Evolutionary conservation across 352 stramenopile species (phyloP).

Genomic region (Globisporangium parvum): DNA sequence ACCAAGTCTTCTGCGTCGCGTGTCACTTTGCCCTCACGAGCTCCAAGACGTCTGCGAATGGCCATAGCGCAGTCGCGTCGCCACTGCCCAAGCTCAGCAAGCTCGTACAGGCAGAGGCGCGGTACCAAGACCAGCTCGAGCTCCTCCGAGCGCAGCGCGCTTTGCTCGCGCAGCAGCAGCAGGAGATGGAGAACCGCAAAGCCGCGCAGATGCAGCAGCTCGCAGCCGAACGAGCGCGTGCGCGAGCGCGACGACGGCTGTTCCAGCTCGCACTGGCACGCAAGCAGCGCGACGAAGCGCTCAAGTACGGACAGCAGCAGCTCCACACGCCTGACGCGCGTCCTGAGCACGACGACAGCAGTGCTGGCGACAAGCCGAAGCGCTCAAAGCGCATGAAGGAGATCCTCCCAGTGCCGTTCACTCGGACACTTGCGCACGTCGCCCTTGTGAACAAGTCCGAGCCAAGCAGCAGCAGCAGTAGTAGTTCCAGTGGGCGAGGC

Average conservation of each 20-base stretch:
- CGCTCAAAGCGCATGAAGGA: constrained; percentile 17
- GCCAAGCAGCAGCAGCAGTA: background rate
- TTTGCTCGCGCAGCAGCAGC: constrained; percentile 33
- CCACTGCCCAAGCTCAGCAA: constrained; percentile 39
- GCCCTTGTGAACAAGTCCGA: background rate
- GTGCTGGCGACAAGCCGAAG: constrained; percentile 1
- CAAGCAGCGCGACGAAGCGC: constrained; percentile 41
- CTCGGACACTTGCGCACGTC: background rate
- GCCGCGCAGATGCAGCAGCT: constrained; percentile 25
- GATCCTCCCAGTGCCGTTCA: constrained; percentile 8
- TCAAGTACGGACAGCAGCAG: constrained; percentile 23
- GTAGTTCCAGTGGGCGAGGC: background rate
- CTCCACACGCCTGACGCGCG: background rate
- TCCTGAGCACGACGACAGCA: constrained; percentile 3
- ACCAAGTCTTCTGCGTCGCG: constrained; percentile 22
- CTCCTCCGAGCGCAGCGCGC: constrained; percentile 38
- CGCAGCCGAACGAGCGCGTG: constrained; percentile 22
- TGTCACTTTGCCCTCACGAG: constrained; percentile 19
- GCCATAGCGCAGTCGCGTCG: constrained; percentile 9
- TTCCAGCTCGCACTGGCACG: constrained; percentile 31
- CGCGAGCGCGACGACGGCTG: constrained; percentile 26
- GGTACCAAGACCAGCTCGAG: constrained; percentile 47
- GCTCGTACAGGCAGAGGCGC: constrained; percentile 48
- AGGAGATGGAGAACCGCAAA: constrained; percentile 36
- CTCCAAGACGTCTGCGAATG: background rate